Evolutionary conservation across 1,284 basidiomycete genomes (phyloP).

Genomic region (Anthracocystis setariae): DNA sequence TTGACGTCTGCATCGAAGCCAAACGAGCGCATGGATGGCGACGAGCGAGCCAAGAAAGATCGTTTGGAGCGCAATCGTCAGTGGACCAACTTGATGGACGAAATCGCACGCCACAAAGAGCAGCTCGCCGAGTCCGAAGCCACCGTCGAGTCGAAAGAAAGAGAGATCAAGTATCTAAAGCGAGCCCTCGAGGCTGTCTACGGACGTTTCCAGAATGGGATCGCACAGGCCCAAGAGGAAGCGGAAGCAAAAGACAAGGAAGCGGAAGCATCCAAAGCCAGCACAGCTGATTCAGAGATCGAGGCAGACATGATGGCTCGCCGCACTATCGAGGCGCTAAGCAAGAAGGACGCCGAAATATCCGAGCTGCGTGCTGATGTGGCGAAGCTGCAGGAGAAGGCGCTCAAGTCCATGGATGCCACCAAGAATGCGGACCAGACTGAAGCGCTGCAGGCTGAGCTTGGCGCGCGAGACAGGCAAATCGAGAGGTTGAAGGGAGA

Average conservation of each 20-base stretch:
- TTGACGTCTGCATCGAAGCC: constrained; percentile 33
- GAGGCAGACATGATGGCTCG: constrained; percentile 79
- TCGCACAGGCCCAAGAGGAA: constrained; percentile 67
- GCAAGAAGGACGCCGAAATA: constrained; percentile 79
- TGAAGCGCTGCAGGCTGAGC: constrained; percentile 13
- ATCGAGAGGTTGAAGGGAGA: constrained; percentile 34
- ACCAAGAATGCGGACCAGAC: constrained; percentile 23
- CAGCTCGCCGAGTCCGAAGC: constrained; percentile 74
- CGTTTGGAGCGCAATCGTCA: constrained; percentile 81
- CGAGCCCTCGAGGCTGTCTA: constrained; percentile 85
- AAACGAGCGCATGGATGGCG: constrained; percentile 44
- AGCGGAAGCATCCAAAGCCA: constrained; percentile 13
- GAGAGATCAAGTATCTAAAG: constrained; percentile 80
- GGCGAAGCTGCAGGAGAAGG: constrained; percentile 55
- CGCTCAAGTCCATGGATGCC: constrained; percentile 37
- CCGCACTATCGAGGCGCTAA: constrained; percentile 77
- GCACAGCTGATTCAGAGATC: constrained; percentile 29
- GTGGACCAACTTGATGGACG: constrained; percentile 79
- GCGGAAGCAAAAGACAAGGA: constrained; percentile 40
- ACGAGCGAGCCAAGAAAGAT: constrained; percentile 74
- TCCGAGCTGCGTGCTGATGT: constrained; percentile 55
- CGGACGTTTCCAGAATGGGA: constrained; percentile 74
- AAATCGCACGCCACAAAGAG: constrained; percentile 78
- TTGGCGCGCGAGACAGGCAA: constrained; percentile 37
- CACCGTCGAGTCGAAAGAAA: constrained; percentile 73